These are phyloP conservation scores for Eucalyptus tenuipes DNA, from an alignment of 345 rosid species.

Conservation along the genomic window DNA sequence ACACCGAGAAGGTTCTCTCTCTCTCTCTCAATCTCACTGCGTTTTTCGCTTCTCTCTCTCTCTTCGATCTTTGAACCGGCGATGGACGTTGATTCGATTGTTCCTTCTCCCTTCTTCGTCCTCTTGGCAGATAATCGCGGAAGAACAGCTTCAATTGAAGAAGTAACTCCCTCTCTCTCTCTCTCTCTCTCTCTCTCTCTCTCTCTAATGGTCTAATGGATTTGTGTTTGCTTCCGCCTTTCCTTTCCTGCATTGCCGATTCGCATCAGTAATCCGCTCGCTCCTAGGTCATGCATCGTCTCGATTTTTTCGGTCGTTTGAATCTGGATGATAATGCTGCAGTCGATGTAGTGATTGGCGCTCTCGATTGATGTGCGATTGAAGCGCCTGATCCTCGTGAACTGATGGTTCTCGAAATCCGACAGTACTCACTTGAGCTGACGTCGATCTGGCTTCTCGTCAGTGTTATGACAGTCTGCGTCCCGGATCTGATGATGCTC, in stretches of 20 bases:
- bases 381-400: background rate
- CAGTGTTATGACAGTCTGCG: background rate
- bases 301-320: background rate
- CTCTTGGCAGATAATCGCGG: conserved; percentile 51
- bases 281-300: background rate
- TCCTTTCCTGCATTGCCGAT: background rate
- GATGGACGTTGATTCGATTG: background rate
- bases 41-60: no score
- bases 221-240: background rate
- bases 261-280: background rate
- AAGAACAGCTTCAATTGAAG: conserved; percentile 74
- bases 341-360: background rate
- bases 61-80: background rate
- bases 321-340: background rate
- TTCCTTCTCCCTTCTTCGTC: background rate
- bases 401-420: background rate
- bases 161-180: conserved; percentile 27
- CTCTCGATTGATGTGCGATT: background rate
- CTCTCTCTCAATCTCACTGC: background rate
- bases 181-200: background rate
- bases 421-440: background rate
- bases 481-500: background rate
- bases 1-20: conserved; percentile 69
- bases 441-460: background rate
- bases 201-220: background rate